Conservation (phyloP, 2,329 filamentous ascomycete genomes). For the Fusarium liriodendri region DNA sequence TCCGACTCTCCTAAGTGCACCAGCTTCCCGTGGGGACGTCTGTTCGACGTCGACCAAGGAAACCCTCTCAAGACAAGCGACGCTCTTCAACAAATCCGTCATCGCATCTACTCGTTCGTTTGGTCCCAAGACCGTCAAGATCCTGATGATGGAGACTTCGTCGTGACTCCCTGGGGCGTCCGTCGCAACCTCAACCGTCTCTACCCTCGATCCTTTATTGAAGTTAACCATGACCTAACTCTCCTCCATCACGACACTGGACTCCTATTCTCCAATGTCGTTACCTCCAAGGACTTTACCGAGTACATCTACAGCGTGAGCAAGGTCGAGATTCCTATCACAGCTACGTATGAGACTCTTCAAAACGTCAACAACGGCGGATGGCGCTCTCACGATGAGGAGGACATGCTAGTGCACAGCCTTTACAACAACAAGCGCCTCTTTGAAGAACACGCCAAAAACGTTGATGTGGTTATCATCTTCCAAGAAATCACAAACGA, state of each 20-base stretch:
- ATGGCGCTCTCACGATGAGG: not conserved
- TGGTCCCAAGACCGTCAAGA: not conserved
- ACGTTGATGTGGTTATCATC: not conserved
- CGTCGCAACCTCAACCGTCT: not conserved
- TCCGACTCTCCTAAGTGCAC: not conserved
- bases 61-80: not conserved
- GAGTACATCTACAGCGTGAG: constrained; percentile 15
- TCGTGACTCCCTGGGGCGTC: not conserved
- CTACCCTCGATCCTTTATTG: not conserved
- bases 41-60: not conserved
- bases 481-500: not conserved
- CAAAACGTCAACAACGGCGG: not conserved
- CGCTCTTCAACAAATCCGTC: not conserved
- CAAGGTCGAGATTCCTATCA: constrained; percentile 3
- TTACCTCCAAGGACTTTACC: constrained; percentile 3
- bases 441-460: not conserved
- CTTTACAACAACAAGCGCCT: not conserved
- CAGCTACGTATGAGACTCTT: not conserved
- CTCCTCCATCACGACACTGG: constrained; percentile 4
- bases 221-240: not conserved
- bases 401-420: not conserved
- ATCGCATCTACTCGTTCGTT: not conserved
- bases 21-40: not conserved
- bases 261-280: constrained; percentile 3
- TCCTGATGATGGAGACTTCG: not conserved